A percentile compares a stretch with the other conserved stretches of the same genome.
Evolutionary conservation across 352 stramenopile species (phyloP).

Genomic region (Pythium rishiriense): DNA sequence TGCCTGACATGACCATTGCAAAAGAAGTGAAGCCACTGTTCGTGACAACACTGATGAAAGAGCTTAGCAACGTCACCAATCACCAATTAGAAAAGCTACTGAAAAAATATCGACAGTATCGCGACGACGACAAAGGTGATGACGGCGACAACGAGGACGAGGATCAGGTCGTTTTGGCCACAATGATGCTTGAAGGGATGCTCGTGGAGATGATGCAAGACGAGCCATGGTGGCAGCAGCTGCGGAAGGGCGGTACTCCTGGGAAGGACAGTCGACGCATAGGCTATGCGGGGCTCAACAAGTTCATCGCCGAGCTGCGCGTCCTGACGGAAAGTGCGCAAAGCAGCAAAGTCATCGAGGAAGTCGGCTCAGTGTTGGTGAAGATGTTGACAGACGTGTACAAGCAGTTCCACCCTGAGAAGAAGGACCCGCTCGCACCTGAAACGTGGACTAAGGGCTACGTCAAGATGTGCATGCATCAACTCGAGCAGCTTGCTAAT

Average conservation of each 20-base stretch:
- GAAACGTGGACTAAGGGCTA: constrained; percentile 39
- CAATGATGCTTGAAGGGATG: constrained; percentile 52
- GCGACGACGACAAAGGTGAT: constrained; percentile 23
- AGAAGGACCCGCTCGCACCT: constrained; percentile 38
- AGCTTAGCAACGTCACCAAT: constrained; percentile 52
- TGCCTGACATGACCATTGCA: constrained; percentile 38
- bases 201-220: constrained; percentile 61
- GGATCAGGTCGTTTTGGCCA: constrained; percentile 32
- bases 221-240: constrained; percentile 59
- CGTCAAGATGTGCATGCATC: constrained; percentile 36
- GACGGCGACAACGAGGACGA: constrained; percentile 21
- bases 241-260: constrained; percentile 26
- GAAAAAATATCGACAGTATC: constrained; percentile 29
- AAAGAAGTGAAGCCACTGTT: constrained; percentile 43
- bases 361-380: constrained; percentile 34
- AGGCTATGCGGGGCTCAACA: constrained; percentile 64
- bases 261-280: constrained; percentile 41
- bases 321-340: constrained; percentile 45
- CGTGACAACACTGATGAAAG: constrained; percentile 48
- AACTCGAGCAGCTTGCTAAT: constrained; percentile 25
- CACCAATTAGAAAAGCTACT: constrained; percentile 61
- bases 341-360: constrained; percentile 35
- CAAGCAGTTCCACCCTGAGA: constrained; percentile 54
- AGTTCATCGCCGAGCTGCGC: constrained; percentile 65
- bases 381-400: constrained; percentile 53